Evolutionary conservation across 176 grass and related monocot genomes (phyloP).

Genomic region (Tillandsia leiboldiana): DNA sequence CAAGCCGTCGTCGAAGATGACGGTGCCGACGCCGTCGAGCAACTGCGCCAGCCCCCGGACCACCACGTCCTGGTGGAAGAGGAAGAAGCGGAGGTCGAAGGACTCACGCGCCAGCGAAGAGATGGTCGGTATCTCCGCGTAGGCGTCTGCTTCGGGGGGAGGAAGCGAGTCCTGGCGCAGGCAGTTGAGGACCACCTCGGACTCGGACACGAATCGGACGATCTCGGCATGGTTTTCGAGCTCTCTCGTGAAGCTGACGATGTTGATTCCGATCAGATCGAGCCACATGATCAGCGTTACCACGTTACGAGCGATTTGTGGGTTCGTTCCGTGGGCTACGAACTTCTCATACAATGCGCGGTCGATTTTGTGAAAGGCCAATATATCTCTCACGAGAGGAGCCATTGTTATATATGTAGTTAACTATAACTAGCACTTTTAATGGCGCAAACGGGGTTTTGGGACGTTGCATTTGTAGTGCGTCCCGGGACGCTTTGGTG

Average conservation of each 20-base stretch:
- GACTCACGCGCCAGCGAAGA: background rate
- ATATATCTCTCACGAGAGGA: background rate
- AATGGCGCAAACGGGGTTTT: background rate
- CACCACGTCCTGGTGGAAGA: slow-evolving; percentile 29
- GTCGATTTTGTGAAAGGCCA: slow-evolving; percentile 7
- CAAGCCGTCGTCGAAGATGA: slow-evolving; percentile 49
- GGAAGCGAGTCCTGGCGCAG: slow-evolving; percentile 14
- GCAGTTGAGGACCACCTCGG: slow-evolving; percentile 29
- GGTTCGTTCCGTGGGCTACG: background rate
- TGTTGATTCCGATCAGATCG: slow-evolving; percentile 19
- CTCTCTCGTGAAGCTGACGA: background rate
- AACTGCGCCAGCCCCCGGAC: slow-evolving; percentile 19
- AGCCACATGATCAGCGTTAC: slow-evolving; percentile 46
- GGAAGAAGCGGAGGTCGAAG: slow-evolving; percentile 38
- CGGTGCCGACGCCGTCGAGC: slow-evolving; percentile 25
- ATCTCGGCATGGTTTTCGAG: background rate
- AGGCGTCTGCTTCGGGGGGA: background rate
- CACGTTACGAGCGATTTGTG: slow-evolving; percentile 29
- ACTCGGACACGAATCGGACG: slow-evolving; percentile 15
- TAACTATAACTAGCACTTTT: background rate
- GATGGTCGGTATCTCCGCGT: slow-evolving; percentile 27
- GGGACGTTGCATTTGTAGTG: background rate
- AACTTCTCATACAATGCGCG: slow-evolving; percentile 31
- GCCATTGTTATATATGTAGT: background rate
- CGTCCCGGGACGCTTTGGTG: background rate